Evolutionary conservation across 179 eudicot genomes (phyloP).

Genomic region (Corrigiola litoralis): DNA sequence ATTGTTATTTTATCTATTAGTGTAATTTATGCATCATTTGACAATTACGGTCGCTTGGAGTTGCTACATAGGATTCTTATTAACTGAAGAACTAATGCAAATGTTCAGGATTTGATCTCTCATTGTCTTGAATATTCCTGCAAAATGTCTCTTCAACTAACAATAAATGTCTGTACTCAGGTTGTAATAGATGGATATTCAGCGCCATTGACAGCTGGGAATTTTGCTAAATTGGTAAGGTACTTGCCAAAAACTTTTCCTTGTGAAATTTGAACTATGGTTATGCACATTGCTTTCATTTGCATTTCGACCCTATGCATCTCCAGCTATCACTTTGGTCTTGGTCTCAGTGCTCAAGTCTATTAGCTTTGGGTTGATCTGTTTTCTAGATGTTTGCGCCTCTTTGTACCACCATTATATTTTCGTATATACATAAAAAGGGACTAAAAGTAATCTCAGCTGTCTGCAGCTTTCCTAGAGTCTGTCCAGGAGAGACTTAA

Average conservation of each 20-base stretch:
- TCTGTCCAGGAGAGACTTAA: too few species aligned
- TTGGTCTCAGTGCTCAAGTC: not conserved
- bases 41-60: too few species aligned
- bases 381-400: not conserved
- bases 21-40: too few species aligned
- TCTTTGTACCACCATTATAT: not conserved
- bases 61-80: too few species aligned
- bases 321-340: not conserved
- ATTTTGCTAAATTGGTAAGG: slow-evolving; percentile 98
- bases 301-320: slow-evolving; percentile 6
- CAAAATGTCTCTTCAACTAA: slow-evolving; percentile 2
- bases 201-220: slow-evolving; percentile 95
- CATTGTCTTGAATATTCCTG: not conserved
- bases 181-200: slow-evolving; percentile 91
- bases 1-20: too few species aligned
- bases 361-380: not conserved
- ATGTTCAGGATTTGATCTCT: too few species aligned
- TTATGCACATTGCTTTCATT: slow-evolving; percentile 2
- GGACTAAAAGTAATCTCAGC: not conserved
- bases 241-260: slow-evolving; percentile 38
- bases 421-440: not conserved
- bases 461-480: too few species aligned
- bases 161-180: slow-evolving; percentile 31
- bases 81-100: too few species aligned
- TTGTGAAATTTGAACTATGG: not conserved